Evolutionary conservation across 2,329 filamentous ascomycete genomes (phyloP).

Genomic region (Orbilia ellipsospora): DNA sequence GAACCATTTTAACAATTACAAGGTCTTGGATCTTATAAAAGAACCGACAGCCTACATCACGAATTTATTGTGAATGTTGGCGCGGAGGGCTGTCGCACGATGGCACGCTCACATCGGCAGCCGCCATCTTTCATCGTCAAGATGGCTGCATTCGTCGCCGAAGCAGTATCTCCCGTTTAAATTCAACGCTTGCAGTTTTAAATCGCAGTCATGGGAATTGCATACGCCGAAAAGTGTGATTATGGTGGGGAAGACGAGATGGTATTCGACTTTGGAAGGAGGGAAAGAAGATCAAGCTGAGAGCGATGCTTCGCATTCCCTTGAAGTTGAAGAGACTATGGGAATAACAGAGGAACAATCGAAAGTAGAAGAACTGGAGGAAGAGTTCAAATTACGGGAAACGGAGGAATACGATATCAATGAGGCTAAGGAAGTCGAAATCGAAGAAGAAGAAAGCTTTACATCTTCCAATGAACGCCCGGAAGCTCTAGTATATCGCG

Average conservation of each 20-base stretch:
- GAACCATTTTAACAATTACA: constrained; percentile 8
- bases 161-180: not conserved
- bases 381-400: not conserved
- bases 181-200: not conserved
- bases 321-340: not conserved
- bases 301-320: not conserved
- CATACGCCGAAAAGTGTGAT: not conserved
- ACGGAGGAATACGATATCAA: not conserved
- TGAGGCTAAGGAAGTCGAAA: not conserved
- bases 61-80: constrained; percentile 39
- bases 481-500: constrained; percentile 33
- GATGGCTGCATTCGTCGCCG: constrained; percentile 31
- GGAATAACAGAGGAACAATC: not conserved
- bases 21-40: no score
- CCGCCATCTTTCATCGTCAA: constrained; percentile 16
- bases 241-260: not conserved
- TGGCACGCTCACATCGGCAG: constrained; percentile 31
- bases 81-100: constrained; percentile 42
- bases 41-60: not conserved
- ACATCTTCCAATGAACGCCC: not conserved
- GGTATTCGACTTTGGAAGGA: constrained; percentile 6
- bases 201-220: not conserved
- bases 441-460: constrained; percentile 18
- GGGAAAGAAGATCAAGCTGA: constrained; percentile 9
- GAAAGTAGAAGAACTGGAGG: constrained; percentile 3